Conservation (phyloP, 1,284 basidiomycete species). For the Phlebopus sp. region DNA sequence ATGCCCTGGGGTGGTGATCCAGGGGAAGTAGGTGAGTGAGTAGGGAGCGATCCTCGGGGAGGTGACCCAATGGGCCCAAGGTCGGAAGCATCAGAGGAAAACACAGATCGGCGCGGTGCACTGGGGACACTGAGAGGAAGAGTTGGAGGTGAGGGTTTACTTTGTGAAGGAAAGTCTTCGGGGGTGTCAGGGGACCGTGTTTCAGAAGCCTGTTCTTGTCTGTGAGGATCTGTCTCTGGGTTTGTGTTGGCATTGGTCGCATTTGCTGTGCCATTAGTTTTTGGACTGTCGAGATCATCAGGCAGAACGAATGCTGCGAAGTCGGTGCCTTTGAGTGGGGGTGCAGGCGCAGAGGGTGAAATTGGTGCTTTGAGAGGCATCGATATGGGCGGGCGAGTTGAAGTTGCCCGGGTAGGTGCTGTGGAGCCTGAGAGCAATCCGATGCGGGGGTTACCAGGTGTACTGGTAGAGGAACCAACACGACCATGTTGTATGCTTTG, state of each 20-base stretch:
- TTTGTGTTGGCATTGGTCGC: not conserved
- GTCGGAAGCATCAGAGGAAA: conserved; percentile 41
- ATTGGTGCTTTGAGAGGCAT: conserved; percentile 69
- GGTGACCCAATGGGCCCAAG: conserved; percentile 79
- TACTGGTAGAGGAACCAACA: conserved; percentile 9
- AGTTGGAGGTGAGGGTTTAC: conserved; percentile 32
- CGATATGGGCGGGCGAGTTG: conserved; percentile 58
- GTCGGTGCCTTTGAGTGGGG: conserved; percentile 71
- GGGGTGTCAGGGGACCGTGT: not conserved
- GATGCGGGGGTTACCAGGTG: conserved; percentile 33
- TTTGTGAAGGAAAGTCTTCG: conserved; percentile 10
- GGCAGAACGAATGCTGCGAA: conserved; percentile 67
- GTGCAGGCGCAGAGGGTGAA: conserved; percentile 76
- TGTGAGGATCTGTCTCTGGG: conserved; percentile 9
- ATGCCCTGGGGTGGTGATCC: conserved; percentile 71
- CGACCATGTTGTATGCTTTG: conserved; percentile 14
- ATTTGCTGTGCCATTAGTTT: not conserved
- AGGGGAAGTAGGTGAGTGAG: conserved; percentile 55
- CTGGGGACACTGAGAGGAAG: conserved; percentile 54
- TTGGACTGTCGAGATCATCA: conserved; percentile 46
- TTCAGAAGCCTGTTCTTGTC: not conserved
- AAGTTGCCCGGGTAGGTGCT: conserved; percentile 46
- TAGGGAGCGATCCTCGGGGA: conserved; percentile 47
- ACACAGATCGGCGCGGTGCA: conserved; percentile 37
- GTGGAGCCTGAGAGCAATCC: conserved; percentile 53